Evolutionary conservation across 257 asterid genomes (phyloP), one percentile per base, ranked within the genome.

Genomic region (Lycium barbarum): DNA sequence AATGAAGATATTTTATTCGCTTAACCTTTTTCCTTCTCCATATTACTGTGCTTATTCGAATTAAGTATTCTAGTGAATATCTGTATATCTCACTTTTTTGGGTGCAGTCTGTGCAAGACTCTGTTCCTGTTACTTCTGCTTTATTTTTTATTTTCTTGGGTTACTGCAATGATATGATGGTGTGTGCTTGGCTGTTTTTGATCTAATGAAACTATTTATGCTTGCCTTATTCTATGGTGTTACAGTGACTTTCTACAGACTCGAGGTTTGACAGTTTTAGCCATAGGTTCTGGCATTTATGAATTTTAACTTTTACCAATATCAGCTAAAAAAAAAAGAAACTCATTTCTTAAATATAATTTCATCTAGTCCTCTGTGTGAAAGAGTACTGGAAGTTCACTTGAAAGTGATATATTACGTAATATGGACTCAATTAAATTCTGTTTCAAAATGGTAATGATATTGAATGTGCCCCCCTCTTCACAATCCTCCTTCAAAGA

Each of bases 241-340:
- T 76, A 76, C 82, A 51, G 82, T 51, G 61, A 51, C 82, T 76
- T 76, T 76, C 82, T 22, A 51, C 82, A 76, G 43, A 51, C 63
- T 76, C 82, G 63, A 76, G 82, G 65, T 76, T 76, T 26, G 82
- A 51, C 63, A 51, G 65, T 51, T 76, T 51, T 76, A 22, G 43
- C 63, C 47, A 51, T 13, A 51, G 22, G 65, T 26, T 76, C 26
- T 76, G 26, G 6, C 18, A 22, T 76, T 51, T 0, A 51, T 76
- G 63, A 26, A n/a, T 13, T 76, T 51, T 6, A 0, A 22, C 38
- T 76, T 51, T 51, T 51, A 7, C 82, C 38, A 51, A 51, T 20
- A 49, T 76, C 26, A 51, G 51, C 51, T 0, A 1, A 13, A 1
- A 5, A 53, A 10, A 58, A 71, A 76, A 51, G 26, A 76, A 76